A percentile compares a stretch with the other conserved stretches of the same genome.
phyloP scores from a whole-genome alignment of 208 protist genomes.

The Acanthamoeba lenticulata region DNA sequence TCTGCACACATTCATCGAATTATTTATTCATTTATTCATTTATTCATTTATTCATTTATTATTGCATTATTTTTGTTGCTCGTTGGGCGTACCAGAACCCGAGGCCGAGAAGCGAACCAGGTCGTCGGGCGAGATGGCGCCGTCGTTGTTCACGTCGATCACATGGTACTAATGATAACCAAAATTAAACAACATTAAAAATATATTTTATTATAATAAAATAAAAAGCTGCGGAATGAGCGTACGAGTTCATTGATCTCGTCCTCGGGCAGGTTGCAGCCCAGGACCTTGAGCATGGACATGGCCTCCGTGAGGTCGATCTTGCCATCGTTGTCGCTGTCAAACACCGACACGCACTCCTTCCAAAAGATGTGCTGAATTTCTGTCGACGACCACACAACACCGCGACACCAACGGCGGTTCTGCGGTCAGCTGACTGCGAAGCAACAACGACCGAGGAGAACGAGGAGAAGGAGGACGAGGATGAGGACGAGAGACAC shows the following conservation, averaged over 20 bases:
- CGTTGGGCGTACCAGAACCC: neutral
- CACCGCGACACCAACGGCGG: neutral
- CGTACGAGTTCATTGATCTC: constrained; percentile 39
- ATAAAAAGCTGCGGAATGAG: too few relatives aligned
- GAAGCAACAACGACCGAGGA: neutral
- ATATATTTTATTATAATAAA: too few relatives aligned
- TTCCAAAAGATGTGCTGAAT: constrained; percentile 63
- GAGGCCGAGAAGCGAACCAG: constrained; percentile 22
- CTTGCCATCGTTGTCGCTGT: constrained; percentile 25
- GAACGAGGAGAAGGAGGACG: neutral
- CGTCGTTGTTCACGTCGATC: constrained; percentile 53
- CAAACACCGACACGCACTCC: constrained; percentile 39
- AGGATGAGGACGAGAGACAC: neutral
- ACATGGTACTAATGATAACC: constrained; percentile 41
- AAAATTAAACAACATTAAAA: too few relatives aligned
- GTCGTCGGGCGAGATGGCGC: neutral
- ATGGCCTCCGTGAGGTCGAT: constrained; percentile 18
- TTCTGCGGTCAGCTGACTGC: neutral
- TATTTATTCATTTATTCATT: too few relatives aligned
- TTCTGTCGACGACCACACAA: neutral
- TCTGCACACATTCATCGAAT: neutral
- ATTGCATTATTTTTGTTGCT: too few relatives aligned
- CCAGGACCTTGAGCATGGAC: constrained; percentile 50
- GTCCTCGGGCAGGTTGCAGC: constrained; percentile 19
- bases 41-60: too few relatives aligned